These are phyloP conservation scores for Fraxinus paxiana DNA, from an alignment of 305 asterid genomes.

Conservation along the genomic window DNA sequence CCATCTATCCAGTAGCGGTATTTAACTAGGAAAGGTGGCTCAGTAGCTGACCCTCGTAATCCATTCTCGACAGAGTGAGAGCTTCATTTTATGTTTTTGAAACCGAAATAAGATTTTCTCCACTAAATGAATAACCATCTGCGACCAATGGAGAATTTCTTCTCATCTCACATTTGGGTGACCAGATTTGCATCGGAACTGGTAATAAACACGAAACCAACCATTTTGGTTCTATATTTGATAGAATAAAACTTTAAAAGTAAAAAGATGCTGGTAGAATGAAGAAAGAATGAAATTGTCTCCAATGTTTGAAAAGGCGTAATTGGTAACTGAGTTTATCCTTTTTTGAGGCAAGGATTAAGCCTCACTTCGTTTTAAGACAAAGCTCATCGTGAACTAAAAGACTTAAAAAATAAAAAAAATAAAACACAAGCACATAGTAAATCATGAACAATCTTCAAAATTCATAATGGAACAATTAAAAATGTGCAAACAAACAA, in stretches of 20 bases:
- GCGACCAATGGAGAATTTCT: not conserved
- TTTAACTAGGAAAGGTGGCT: constrained; percentile 7
- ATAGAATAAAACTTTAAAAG: not conserved
- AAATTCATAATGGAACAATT: not conserved
- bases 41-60: not conserved
- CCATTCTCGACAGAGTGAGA: not conserved
- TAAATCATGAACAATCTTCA: not conserved
- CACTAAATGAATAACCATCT: not conserved
- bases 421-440: not conserved
- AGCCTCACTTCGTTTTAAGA: not conserved
- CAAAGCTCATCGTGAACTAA: not conserved
- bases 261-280: too few relatives aligned
- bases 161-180: not conserved
- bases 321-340: not conserved
- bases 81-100: not conserved
- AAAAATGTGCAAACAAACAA: not conserved
- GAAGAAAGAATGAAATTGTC: not conserved
- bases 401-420: not conserved
- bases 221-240: not conserved
- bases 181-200: not conserved
- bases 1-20: constrained; percentile 1
- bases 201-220: not conserved
- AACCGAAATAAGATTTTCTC: not conserved
- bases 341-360: not conserved
- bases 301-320: not conserved